Percentiles rank a stretch among this genome's conserved stretches.
Conservation (phyloP, 805 yeast genomes). For the Pichia pseudocactophila region DNA sequence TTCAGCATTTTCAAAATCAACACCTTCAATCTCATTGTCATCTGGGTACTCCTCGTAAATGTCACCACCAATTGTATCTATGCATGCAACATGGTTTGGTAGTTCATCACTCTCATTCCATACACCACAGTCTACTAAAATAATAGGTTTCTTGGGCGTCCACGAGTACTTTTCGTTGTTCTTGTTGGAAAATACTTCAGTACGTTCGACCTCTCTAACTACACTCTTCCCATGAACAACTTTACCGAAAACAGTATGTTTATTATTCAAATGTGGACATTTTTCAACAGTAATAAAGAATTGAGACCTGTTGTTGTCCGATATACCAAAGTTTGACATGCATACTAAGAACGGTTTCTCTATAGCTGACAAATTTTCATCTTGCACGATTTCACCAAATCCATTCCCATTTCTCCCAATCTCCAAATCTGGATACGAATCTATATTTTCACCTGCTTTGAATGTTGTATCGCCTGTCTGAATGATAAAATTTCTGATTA, state of each 20-base stretch:
- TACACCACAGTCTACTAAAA: slow-evolving; percentile 50
- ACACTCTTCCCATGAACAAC: slow-evolving; percentile 63
- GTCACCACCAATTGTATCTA: slow-evolving; percentile 57
- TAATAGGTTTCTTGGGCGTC: slow-evolving; percentile 35
- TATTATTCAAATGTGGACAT: slow-evolving; percentile 65
- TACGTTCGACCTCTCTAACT: slow-evolving; percentile 53
- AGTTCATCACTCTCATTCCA: slow-evolving; percentile 46
- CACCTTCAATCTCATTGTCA: slow-evolving; percentile 52
- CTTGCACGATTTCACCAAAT: slow-evolving; percentile 32
- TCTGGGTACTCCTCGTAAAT: slow-evolving; percentile 70
- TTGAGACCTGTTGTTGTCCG: slow-evolving; percentile 49
- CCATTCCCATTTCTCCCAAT: slow-evolving; percentile 35
- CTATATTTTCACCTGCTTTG: slow-evolving; percentile 24
- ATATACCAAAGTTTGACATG: slow-evolving; percentile 52
- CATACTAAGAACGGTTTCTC: slow-evolving; percentile 46
- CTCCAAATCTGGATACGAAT: slow-evolving; percentile 19
- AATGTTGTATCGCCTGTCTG: slow-evolving; percentile 54
- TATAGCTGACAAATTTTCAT: slow-evolving; percentile 45
- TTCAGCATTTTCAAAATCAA: slow-evolving; percentile 38
- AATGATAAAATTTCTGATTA: slow-evolving; percentile 59
- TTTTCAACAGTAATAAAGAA: slow-evolving; percentile 65
- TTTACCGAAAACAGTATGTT: slow-evolving; percentile 70
- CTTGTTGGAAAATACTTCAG: slow-evolving; percentile 34
- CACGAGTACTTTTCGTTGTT: slow-evolving; percentile 14
- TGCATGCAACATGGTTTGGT: slow-evolving; percentile 58